phyloP scores from a whole-genome alignment of 495 filamentous ascomycete species.

The Podospora pseudocomata region DNA sequence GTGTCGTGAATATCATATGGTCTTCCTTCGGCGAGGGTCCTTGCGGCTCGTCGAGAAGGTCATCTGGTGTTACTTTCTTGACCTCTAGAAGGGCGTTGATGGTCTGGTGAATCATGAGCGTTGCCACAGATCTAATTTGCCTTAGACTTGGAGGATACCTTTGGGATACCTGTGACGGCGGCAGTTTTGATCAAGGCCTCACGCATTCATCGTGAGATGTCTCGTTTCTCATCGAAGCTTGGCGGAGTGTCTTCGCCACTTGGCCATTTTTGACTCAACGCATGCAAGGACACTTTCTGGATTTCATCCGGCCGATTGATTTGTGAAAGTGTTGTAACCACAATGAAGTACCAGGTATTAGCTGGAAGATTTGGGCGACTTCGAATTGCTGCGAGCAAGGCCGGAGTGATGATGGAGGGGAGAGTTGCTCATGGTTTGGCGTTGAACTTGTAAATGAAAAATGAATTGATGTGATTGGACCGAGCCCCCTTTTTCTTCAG shows the following conservation, averaged over 20 bases:
- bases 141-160: slow-evolving; percentile 31
- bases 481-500: not conserved
- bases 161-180: slow-evolving; percentile 52
- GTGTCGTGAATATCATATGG: slow-evolving; percentile 35
- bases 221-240: slow-evolving; percentile 39
- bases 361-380: slow-evolving; percentile 42
- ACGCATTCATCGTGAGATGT: slow-evolving; percentile 47
- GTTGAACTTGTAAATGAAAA: not conserved
- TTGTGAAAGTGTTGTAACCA: slow-evolving; percentile 47
- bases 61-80: slow-evolving; percentile 43
- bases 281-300: slow-evolving; percentile 44
- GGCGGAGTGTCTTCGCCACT: slow-evolving; percentile 21
- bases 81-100: slow-evolving; percentile 53
- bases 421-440: slow-evolving; percentile 20
- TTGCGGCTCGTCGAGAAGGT: slow-evolving; percentile 45
- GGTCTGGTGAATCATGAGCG: slow-evolving; percentile 29
- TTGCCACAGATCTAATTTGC: not conserved
- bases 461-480: not conserved
- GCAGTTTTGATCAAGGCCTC: slow-evolving; percentile 53
- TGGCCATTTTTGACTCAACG: slow-evolving; percentile 32
- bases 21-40: slow-evolving; percentile 40
- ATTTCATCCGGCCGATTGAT: slow-evolving; percentile 56
- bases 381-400: slow-evolving; percentile 46
- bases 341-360: slow-evolving; percentile 52
- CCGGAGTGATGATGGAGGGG: slow-evolving; percentile 33